phyloP scores from a whole-genome alignment of 768 basidiomycete species.

The Lactarius vividus region DNA sequence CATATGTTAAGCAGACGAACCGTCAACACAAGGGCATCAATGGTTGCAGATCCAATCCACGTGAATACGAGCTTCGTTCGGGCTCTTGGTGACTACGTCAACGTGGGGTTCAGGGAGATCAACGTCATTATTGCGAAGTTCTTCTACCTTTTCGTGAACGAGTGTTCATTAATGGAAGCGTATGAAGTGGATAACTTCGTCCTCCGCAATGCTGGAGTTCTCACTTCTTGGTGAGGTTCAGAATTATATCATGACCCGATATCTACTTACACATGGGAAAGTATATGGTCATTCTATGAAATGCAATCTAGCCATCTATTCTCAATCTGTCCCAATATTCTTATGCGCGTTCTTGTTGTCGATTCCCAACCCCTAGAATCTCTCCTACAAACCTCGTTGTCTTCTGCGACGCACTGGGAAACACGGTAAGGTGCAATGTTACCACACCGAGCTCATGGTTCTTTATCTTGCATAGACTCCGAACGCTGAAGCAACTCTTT shows the following conservation, averaged over 20 bases:
- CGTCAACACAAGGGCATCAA: slow-evolving; percentile 40
- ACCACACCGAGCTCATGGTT: slow-evolving; percentile 1
- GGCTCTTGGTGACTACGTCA: slow-evolving; percentile 51
- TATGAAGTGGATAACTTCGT: slow-evolving; percentile 76
- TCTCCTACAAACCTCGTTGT: slow-evolving; percentile 44
- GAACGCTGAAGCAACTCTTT: slow-evolving; percentile 55
- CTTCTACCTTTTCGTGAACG: slow-evolving; percentile 54
- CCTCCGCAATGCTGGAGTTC: slow-evolving; percentile 53
- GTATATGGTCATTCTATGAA: slow-evolving; percentile 67
- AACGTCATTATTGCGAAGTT: slow-evolving; percentile 59
- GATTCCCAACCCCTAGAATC: slow-evolving; percentile 60
- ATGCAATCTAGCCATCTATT: slow-evolving; percentile 57
- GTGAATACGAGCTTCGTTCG: slow-evolving; percentile 56
- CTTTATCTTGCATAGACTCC: slow-evolving; percentile 40
- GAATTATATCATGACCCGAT: neutral
- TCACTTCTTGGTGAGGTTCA: slow-evolving; percentile 57
- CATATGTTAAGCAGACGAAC: slow-evolving; percentile 44
- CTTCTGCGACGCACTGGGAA: slow-evolving; percentile 44
- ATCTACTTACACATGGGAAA: slow-evolving; percentile 31
- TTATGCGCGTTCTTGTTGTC: slow-evolving; percentile 59
- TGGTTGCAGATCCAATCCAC: slow-evolving; percentile 55
- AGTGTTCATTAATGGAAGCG: slow-evolving; percentile 57
- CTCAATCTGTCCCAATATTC: slow-evolving; percentile 50
- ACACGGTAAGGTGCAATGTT: slow-evolving; percentile 42
- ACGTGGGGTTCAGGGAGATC: slow-evolving; percentile 47